phyloP scores from a whole-genome alignment of 768 basidiomycete species.

The Hygrophoropsis aurantiaca region DNA sequence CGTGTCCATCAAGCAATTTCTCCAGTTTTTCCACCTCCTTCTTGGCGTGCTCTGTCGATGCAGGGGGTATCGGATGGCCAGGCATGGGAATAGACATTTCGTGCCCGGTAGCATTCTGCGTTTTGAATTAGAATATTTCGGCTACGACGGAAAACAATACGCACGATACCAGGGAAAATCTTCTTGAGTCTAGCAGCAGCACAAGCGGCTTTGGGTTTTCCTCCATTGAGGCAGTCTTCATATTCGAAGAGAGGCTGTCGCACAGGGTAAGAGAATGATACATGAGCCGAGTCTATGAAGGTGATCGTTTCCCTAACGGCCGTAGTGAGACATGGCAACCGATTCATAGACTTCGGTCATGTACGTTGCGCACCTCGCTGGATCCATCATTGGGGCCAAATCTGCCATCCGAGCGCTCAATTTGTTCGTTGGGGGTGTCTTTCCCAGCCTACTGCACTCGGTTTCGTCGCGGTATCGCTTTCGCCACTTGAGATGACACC shows the following conservation, averaged over 20 bases:
- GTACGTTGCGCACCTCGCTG: constrained; percentile 61
- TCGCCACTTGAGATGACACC: constrained; percentile 42
- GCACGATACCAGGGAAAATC: constrained; percentile 90
- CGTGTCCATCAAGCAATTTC: constrained; percentile 77
- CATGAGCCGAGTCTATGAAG: constrained; percentile 85
- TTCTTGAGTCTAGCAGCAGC: constrained; percentile 83
- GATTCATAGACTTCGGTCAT: neutral
- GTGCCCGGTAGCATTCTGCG: constrained; percentile 85
- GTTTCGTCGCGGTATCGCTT: constrained; percentile 29
- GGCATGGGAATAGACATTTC: constrained; percentile 93
- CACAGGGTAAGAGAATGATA: constrained; percentile 97
- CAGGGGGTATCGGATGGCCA: constrained; percentile 83
- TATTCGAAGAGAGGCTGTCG: constrained; percentile 97
- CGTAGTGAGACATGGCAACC: neutral
- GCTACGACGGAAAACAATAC: no score
- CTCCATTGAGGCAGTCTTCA: constrained; percentile 88
- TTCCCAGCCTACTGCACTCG: constrained; percentile 92
- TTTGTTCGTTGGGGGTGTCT: constrained; percentile 82
- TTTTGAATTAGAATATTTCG: neutral
- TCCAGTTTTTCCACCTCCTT: constrained; percentile 76
- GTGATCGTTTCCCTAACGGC: constrained; percentile 79
- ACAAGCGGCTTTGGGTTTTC: constrained; percentile 89
- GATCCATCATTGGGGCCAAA: constrained; percentile 96
- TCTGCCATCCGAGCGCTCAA: constrained; percentile 86
- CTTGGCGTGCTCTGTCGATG: constrained; percentile 53